Evolutionary conservation across 208 protist genomes (phyloP).

Genomic region (Acanthamoeba triangularis): DNA sequence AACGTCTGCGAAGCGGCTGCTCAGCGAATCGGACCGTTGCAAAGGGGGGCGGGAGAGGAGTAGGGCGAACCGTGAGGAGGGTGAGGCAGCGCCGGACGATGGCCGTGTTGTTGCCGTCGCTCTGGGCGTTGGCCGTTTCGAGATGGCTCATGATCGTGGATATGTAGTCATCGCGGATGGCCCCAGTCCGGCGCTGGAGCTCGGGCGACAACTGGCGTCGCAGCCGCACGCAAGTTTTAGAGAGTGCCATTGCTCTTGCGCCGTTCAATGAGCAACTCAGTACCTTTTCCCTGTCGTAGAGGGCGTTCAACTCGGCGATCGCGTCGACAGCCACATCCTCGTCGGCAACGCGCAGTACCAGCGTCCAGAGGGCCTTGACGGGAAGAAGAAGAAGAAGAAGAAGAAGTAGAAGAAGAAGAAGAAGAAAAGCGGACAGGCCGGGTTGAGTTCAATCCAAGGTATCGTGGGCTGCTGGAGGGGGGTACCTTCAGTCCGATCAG

Average conservation of each 20-base stretch:
- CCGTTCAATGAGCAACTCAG: not conserved
- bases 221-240: not conserved
- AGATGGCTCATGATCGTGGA: constrained; percentile 64
- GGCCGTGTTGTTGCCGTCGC: not conserved
- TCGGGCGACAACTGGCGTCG: not conserved
- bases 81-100: constrained; percentile 43
- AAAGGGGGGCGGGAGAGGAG: not conserved
- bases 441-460: not conserved
- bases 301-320: not conserved
- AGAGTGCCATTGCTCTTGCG: no score
- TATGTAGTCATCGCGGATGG: constrained; percentile 3
- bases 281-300: constrained; percentile 58
- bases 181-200: not conserved
- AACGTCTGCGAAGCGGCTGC: not conserved
- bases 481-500: not conserved
- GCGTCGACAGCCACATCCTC: constrained; percentile 28
- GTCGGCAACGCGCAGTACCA: constrained; percentile 37
- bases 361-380: constrained; percentile 9
- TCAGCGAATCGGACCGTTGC: not conserved
- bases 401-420: not conserved
- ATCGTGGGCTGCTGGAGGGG: not conserved
- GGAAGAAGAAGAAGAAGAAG: not conserved
- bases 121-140: not conserved
- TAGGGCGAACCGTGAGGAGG: constrained; percentile 16
- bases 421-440: not conserved